A percentile compares a stretch with the other conserved stretches of the same genome.
These are phyloP conservation scores for Adansonia digitata DNA, from an alignment of 345 rosid genomes.

Conservation along the genomic window DNA sequence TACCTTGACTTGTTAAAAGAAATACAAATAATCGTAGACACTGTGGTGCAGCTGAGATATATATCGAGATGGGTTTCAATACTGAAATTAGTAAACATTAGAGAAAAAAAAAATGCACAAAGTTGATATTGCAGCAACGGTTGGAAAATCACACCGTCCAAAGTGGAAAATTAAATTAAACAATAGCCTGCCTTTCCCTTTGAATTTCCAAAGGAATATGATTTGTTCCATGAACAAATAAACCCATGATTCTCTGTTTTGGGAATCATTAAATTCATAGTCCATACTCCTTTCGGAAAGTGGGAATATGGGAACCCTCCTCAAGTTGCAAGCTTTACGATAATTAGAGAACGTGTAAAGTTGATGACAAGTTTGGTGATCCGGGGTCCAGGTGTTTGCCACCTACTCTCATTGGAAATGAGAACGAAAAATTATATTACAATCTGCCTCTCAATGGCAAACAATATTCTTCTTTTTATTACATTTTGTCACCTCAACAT, in stretches of 20 bases:
- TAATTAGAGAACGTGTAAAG: constrained; percentile 13
- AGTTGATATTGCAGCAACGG: neutral
- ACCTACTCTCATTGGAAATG: constrained; percentile 13
- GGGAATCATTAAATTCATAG: constrained; percentile 32
- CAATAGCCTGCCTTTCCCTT: neutral
- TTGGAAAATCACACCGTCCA: constrained; percentile 24
- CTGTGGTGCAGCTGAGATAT: no score
- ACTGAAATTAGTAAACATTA: no score
- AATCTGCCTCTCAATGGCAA: constrained; percentile 13
- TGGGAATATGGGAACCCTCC: constrained; percentile 7
- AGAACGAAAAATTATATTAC: no score
- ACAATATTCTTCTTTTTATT: constrained; percentile 12
- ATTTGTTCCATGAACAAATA: constrained; percentile 16
- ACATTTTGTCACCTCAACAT: constrained; percentile 17
- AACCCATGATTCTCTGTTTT: constrained; percentile 10
- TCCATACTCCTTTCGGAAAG: constrained; percentile 64
- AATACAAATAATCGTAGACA: no score
- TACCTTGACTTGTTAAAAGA: no score
- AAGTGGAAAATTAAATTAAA: constrained; percentile 23
- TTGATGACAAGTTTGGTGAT: constrained; percentile 15
- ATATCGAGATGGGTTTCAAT: no score
- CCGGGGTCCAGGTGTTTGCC: constrained; percentile 65
- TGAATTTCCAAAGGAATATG: constrained; percentile 22
- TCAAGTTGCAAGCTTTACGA: constrained; percentile 19
- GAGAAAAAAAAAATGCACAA: no score